Evolutionary conservation across 2,329 filamentous ascomycete species (phyloP), one percentile per base, ranked within the genome.

Genomic region (Tolypocladium tundrense): DNA sequence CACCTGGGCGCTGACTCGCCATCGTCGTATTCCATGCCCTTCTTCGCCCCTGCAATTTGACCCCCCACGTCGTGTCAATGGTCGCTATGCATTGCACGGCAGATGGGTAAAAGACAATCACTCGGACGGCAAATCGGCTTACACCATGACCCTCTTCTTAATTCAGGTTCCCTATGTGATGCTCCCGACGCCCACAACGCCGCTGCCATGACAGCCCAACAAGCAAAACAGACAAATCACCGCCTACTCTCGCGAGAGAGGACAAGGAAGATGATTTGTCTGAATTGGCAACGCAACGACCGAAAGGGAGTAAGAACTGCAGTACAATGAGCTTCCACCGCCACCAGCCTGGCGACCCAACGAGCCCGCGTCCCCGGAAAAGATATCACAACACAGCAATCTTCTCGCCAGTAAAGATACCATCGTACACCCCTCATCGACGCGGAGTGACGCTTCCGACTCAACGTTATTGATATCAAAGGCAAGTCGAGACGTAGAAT

Each of bases 121-220:
- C 9, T 24, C 16, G 3, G 27, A n/a, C 27, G 27, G 24, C 24
- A 27, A 19, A 9, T 8, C 27, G 14, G 27, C 7, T 51, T 35
- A 52, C 48, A 37, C 14, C 35, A 35, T 8, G 31, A 57, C 59
- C 53, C 57, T 56, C 53, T 57, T 58, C 54, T 50, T 58, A 64
- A 62, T 66, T 65, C 65, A 70, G 64, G 66, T 66, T 56, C 62
- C 59, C 69, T 69, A 68, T 60, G 57, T 63, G 62, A 66, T 68
- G 65, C 64, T 61, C 64, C 62, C 62, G 64, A 67, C 61, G 70
- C 66, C 64, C 57, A 60, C 62, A 67, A 69, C 70, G 64, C 70
- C 70, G 59, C 64, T 72, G 68, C 69, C 65, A 69, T 71, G 66
- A 69, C 57, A 53, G 57, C 45, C 40, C 27, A 54, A 27, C 40